These are phyloP conservation scores for Cytospora leucostoma DNA, from an alignment of 2,329 filamentous ascomycete genomes.

Conservation along the genomic window DNA sequence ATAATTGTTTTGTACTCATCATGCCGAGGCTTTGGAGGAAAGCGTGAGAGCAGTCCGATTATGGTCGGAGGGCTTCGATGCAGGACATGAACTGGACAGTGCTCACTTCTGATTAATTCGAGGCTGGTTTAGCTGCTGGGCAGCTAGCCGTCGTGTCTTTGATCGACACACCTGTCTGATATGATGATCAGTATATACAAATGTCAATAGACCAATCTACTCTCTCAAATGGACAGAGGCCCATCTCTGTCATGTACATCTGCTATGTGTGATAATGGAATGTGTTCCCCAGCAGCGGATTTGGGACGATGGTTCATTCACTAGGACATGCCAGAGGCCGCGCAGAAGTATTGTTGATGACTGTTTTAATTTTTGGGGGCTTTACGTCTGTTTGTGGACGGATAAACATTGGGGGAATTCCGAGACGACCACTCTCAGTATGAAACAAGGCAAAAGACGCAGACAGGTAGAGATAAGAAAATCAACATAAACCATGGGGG, in stretches of 20 bases:
- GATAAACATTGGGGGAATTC: conserved; percentile 29
- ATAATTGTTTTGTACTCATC: not conserved
- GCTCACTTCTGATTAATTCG: not conserved
- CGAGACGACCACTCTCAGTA: conserved; percentile 28
- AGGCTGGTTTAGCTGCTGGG: too few species aligned
- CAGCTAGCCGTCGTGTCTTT: not conserved
- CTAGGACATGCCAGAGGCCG: not conserved
- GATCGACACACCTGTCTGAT: not conserved
- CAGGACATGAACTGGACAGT: not conserved
- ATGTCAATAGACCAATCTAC: too few species aligned
- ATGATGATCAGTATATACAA: too few species aligned
- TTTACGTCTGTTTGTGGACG: conserved; percentile 28
- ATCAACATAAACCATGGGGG: conserved; percentile 28
- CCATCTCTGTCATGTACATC: too few species aligned
- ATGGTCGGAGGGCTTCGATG: not conserved
- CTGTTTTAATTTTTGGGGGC: conserved; percentile 29
- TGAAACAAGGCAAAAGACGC: conserved; percentile 28
- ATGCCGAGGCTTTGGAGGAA: not conserved
- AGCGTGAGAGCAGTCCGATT: not conserved
- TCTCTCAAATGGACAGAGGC: too few species aligned
- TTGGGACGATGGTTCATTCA: not conserved
- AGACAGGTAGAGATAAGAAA: conserved; percentile 29
- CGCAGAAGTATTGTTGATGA: conserved; percentile 20
- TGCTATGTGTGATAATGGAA: too few species aligned
- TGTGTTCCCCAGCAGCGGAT: not conserved